Base-by-base conservation (phyloP, 2,329 filamentous ascomycete genomes). In the Pestalotiopsis sp. region DNA sequence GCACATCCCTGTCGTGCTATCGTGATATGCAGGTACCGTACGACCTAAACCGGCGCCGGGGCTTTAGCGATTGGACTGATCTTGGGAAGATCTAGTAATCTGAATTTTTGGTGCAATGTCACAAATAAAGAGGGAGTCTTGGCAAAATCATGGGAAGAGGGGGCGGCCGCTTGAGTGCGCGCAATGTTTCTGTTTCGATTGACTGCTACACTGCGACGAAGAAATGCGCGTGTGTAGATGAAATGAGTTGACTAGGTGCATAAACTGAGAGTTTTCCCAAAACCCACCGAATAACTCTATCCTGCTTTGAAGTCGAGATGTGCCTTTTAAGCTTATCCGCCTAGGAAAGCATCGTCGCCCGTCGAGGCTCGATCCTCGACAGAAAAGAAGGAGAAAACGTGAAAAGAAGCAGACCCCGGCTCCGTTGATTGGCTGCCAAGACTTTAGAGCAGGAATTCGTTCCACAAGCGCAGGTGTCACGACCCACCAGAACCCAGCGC, bases 351-450 rank as follows among this genome's bases (percentile, higher is more conserved):
- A 52, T 52, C 44, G 44, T n/a, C 44, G 17, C 1, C 14, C 17
- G 17, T 26, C 56, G 56, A 35, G 22, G 6, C 56, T 26, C 22
- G 56, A 26, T 55, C 48, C 48, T 17, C 14, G 20, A 52, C 44
- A 52, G n/a, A 52, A 52, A 52, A 52, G 44, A 52, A 52, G 44
- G 44, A 52, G 44, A 52, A 63, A 63, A 63, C 60, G 62, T 55
- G 22, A 56, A 65, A 55, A 64, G 24, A 38, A 26, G 11, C n/a
- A 38, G 22, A 55, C 48, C 20, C 40, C 44, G 22, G 26, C 40
- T 30, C 62, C 38, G 60, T 48, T 63, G 60, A 63, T 63, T 65
- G 44, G 62, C 17, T 22, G 62, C 62, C 62, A 65, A 57, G 62
- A 30, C 22, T 56, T 24, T 24, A 56, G 52, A 56, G 40, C 62